Conservation (phyloP, 306 rosid genomes). For the Citrullus mucosospermus region DNA sequence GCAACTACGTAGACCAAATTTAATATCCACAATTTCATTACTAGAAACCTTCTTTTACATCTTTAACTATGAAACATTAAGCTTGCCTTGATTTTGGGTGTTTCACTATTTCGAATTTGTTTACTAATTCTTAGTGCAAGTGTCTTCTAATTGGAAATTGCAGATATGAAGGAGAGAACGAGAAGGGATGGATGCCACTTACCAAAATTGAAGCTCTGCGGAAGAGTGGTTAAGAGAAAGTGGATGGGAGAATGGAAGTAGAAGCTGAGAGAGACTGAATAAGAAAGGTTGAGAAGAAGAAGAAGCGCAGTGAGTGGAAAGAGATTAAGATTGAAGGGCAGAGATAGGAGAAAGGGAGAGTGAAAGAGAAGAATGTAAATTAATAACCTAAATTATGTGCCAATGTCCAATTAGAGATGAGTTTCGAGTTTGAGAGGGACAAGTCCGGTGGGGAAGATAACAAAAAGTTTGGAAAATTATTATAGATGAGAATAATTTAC, state of each 20-base stretch:
- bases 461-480: no score
- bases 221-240: background rate
- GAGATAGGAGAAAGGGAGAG: background rate
- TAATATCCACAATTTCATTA: background rate
- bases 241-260: background rate
- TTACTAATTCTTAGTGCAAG: background rate
- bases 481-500: accelerated
- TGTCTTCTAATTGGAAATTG: background rate
- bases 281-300: background rate
- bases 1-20: background rate
- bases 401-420: background rate
- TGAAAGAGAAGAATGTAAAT: background rate
- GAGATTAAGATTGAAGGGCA: background rate
- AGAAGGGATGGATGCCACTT: background rate
- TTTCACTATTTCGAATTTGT: background rate
- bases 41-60: background rate
- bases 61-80: background rate
- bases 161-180: background rate
- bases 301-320: background rate
- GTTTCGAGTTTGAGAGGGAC: background rate
- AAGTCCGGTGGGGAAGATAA: background rate
- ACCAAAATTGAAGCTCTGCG: background rate
- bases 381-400: background rate
- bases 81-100: background rate
- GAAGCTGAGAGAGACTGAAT: background rate